Evolutionary conservation across 805 yeast species (phyloP), one percentile per base, ranked within the genome.

Genomic region (Suhomyces emberorum): DNA sequence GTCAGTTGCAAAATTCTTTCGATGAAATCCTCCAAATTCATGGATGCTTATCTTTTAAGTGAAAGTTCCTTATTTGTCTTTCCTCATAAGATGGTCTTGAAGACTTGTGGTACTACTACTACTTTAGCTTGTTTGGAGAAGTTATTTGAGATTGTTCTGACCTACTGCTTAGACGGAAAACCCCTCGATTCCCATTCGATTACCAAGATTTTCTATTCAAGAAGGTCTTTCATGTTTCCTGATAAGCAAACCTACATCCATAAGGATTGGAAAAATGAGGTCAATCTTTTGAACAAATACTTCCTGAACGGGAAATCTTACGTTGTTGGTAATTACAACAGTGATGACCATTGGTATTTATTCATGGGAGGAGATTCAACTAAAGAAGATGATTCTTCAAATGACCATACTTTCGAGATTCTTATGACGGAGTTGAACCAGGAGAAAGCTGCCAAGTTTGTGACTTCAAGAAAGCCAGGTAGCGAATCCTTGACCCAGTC

Each of bases 81-180:
- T 56, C 80, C 85, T 14, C 89, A 88, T 62, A 88, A 85, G 58
- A 51, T 93, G 44, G 79, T 91, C 33, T 71, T 91, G 54, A 91
- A 91, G 61, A 91, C 98, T 4, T 91, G 98, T 59, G 98, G 98
- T 6, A 89, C 97, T 3, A 91, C 98, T 1, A 88, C 96, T 1
- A 83, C 96, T 1, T 70, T 91, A 39, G 75, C 79, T 16, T 91
- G 96, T 47, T 61, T 91, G 18, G 78, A 77, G 18, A 72, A 76
- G 34, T 61, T 91, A 34, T 76, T 85, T 43, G 75, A 76, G 31
- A 47, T 49, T 11, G 59, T 63, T 16, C 51, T 48, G 27, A 37
- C 50, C 9, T 45, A 41, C 29, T 48, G 57, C 30, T 52, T 75
- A 22, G 37, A 34, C 10, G 55, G 69, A 39, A 38, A 15, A 37